phyloP scores from a whole-genome alignment of 306 rosid genomes.

The Comarum palustre region DNA sequence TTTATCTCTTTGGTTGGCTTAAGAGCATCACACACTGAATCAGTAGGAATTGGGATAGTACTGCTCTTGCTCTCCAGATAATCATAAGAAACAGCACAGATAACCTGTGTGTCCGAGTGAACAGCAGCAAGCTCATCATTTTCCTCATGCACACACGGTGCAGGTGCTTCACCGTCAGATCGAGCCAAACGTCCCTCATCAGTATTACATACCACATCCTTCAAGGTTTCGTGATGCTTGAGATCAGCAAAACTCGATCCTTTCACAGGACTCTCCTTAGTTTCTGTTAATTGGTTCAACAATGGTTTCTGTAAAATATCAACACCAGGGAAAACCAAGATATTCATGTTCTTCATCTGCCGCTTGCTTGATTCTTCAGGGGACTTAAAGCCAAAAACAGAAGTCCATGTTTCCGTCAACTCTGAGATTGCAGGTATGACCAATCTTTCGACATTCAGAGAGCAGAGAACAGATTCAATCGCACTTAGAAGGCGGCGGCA shows the following conservation, averaged over 20 bases:
- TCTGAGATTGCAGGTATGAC: slow-evolving; percentile 89
- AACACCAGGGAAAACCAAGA: slow-evolving; percentile 81
- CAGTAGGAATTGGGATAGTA: slow-evolving; percentile 21
- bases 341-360: slow-evolving; percentile 55
- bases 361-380: slow-evolving; percentile 51
- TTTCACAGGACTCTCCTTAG: slow-evolving; percentile 19
- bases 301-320: slow-evolving; percentile 77
- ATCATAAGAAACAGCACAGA: slow-evolving; percentile 17
- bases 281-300: slow-evolving; percentile 29
- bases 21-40: slow-evolving; percentile 23
- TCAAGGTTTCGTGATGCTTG: slow-evolving; percentile 10
- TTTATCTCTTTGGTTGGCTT: slow-evolving; percentile 24
- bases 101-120: slow-evolving; percentile 32
- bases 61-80: slow-evolving; percentile 33
- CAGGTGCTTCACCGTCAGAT: slow-evolving; percentile 30
- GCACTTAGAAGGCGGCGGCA: slow-evolving; percentile 79
- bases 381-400: slow-evolving; percentile 74
- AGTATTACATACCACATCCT: slow-evolving; percentile 21
- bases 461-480: slow-evolving; percentile 71
- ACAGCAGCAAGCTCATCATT: slow-evolving; percentile 28
- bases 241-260: slow-evolving; percentile 27
- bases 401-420: slow-evolving; percentile 78
- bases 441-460: slow-evolving; percentile 73
- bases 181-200: slow-evolving; percentile 29
- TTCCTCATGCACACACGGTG: slow-evolving; percentile 23